Conservation (phyloP, 306 rosid species). For the Trifolium dubium region DNA sequence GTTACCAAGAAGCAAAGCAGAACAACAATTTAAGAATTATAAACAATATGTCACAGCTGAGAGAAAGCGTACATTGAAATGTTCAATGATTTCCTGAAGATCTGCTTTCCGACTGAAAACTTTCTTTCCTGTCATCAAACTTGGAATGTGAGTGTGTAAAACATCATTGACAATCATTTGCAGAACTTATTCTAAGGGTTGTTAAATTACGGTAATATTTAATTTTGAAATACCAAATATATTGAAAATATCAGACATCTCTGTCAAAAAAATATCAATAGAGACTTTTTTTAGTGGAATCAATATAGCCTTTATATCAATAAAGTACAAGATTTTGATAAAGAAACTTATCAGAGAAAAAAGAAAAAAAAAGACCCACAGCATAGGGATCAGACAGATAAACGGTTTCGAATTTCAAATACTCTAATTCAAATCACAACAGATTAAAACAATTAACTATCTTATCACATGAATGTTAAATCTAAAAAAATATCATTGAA, state of each 20-base stretch:
- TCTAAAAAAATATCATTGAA: neutral
- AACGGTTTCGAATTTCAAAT: neutral
- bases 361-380: neutral
- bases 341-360: neutral
- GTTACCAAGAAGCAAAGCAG: slow-evolving; percentile 27
- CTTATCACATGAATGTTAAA: slow-evolving; percentile 1
- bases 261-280: neutral
- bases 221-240: slow-evolving; percentile 5
- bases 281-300: neutral
- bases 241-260: neutral
- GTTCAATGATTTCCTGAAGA: slow-evolving; percentile 82
- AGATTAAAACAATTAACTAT: slow-evolving; percentile 2
- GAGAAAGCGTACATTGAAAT: slow-evolving; percentile 77
- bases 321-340: neutral
- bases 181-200: slow-evolving; percentile 2
- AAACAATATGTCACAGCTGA: neutral
- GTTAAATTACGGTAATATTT: slow-evolving; percentile 1
- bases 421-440: slow-evolving; percentile 9
- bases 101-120: slow-evolving; percentile 69
- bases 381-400: neutral
- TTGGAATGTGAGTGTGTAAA: slow-evolving; percentile 43
- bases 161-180: slow-evolving; percentile 23
- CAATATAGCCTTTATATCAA: neutral
- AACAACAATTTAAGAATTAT: slow-evolving; percentile 12
- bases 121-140: slow-evolving; percentile 71